Conservation (phyloP, 495 filamentous ascomycete genomes). For the Chaetomium fimeti region DNA sequence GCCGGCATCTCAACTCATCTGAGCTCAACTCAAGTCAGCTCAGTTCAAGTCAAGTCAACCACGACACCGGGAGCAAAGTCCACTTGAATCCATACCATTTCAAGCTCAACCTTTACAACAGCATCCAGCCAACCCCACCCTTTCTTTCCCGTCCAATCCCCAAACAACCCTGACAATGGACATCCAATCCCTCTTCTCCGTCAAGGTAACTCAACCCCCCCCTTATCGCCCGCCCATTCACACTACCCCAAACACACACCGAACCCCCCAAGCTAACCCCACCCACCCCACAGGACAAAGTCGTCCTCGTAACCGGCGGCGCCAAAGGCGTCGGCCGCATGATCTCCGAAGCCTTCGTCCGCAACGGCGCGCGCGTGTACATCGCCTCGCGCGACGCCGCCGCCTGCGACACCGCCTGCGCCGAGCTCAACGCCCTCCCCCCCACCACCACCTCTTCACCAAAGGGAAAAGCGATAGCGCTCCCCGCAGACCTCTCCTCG, state of each 20-base stretch:
- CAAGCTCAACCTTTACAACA: too few species aligned
- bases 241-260: too few species aligned
- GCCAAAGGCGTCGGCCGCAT: slow-evolving; percentile 69
- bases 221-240: not conserved
- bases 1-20: not conserved
- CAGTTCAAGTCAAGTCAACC: not conserved
- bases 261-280: not conserved
- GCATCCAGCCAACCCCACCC: too few species aligned
- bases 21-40: too few species aligned
- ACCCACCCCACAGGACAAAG: slow-evolving; percentile 35
- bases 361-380: slow-evolving; percentile 79
- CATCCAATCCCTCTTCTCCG: slow-evolving; percentile 54
- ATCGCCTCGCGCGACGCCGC: slow-evolving; percentile 67
- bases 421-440: slow-evolving; percentile 31
- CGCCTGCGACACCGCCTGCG: slow-evolving; percentile 35
- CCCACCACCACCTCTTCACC: not conserved
- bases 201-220: slow-evolving; percentile 49
- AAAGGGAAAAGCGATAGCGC: slow-evolving; percentile 36
- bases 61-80: not conserved
- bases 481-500: slow-evolving; percentile 41
- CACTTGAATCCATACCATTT: not conserved
- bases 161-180: slow-evolving; percentile 47
- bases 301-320: slow-evolving; percentile 45
- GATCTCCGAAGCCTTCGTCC: slow-evolving; percentile 76
- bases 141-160: not conserved